phyloP scores from a whole-genome alignment of 2,329 filamentous ascomycete species.

The Sporothrix pallida region DNA sequence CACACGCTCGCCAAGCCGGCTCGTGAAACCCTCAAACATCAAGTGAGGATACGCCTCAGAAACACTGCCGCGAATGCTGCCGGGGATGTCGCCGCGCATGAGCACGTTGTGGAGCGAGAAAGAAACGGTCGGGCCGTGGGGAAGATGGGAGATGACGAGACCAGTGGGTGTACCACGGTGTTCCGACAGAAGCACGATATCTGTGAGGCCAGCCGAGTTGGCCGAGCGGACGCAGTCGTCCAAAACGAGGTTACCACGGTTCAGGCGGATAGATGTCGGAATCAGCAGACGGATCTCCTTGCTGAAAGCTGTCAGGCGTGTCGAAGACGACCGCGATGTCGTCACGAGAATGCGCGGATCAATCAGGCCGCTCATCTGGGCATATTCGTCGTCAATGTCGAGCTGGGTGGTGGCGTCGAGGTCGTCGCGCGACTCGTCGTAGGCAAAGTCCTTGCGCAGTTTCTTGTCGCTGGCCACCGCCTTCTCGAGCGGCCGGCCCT shows the following conservation, averaged over 20 bases:
- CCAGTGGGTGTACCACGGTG: conserved; percentile 92
- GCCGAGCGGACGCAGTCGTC: conserved; percentile 84
- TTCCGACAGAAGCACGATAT: conserved; percentile 88
- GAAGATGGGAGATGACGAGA: conserved; percentile 77
- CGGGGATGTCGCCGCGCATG: conserved; percentile 89
- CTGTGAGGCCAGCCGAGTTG: conserved; percentile 77
- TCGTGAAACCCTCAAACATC: conserved; percentile 92
- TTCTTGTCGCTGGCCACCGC: conserved; percentile 84
- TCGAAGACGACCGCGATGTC: conserved; percentile 86
- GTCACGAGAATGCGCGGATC: conserved; percentile 82
- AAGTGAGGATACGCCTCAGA: conserved; percentile 92
- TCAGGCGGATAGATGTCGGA: conserved; percentile 85
- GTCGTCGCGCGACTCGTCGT: conserved; percentile 81
- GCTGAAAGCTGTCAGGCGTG: conserved; percentile 83
- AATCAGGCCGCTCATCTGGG: conserved; percentile 85
- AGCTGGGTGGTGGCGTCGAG: conserved; percentile 70
- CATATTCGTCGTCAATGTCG: conserved; percentile 87
- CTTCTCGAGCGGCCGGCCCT: conserved; percentile 83
- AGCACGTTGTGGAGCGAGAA: conserved; percentile 90
- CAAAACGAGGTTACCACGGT: conserved; percentile 87
- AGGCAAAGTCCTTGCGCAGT: conserved; percentile 87
- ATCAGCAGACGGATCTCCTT: conserved; percentile 80
- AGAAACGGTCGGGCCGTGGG: conserved; percentile 84
- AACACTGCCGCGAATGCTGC: conserved; percentile 83
- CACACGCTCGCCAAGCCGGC: conserved; percentile 77